These are phyloP conservation scores for Metarhizium brunneum DNA, from an alignment of 2,329 filamentous ascomycete species.

Conservation along the genomic window DNA sequence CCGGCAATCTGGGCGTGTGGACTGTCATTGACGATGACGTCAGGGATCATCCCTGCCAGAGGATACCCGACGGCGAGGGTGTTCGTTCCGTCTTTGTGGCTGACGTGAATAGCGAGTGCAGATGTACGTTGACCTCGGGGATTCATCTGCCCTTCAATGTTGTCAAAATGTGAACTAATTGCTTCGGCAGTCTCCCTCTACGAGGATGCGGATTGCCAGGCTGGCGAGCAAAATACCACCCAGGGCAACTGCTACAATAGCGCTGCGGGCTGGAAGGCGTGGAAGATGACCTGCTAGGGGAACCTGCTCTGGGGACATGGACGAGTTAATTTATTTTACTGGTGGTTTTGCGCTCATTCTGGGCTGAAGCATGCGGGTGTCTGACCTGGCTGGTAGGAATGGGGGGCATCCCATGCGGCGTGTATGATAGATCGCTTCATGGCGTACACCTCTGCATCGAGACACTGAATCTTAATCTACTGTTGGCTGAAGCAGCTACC, in stretches of 20 bases:
- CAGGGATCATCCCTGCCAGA: conserved; percentile 10
- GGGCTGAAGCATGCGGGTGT: too few species aligned
- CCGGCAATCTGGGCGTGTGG: conserved; percentile 15
- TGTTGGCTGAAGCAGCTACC: too few species aligned
- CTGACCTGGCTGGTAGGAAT: too few species aligned
- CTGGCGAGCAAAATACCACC: background rate
- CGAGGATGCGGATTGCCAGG: conserved; percentile 6
- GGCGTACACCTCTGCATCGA: too few species aligned
- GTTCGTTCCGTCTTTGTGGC: conserved; percentile 9
- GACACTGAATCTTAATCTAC: too few species aligned
- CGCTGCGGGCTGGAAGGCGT: conserved; percentile 1
- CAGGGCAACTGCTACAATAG: background rate
- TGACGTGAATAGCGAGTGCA: conserved; percentile 11
- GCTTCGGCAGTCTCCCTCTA: conserved; percentile 9
- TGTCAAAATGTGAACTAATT: too few species aligned
- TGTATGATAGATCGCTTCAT: too few species aligned
- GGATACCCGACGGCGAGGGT: background rate
- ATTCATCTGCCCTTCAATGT: too few species aligned
- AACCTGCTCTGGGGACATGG: too few species aligned
- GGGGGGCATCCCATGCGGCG: too few species aligned
- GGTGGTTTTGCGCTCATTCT: too few species aligned
- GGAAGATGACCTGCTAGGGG: conserved; percentile 3
- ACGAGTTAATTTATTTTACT: too few species aligned
- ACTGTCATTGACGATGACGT: conserved; percentile 17
- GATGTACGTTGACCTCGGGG: conserved; percentile 4